phyloP scores from a whole-genome alignment of 192 early-diverging fungal species.

The Allomyces macrogynus region DNA sequence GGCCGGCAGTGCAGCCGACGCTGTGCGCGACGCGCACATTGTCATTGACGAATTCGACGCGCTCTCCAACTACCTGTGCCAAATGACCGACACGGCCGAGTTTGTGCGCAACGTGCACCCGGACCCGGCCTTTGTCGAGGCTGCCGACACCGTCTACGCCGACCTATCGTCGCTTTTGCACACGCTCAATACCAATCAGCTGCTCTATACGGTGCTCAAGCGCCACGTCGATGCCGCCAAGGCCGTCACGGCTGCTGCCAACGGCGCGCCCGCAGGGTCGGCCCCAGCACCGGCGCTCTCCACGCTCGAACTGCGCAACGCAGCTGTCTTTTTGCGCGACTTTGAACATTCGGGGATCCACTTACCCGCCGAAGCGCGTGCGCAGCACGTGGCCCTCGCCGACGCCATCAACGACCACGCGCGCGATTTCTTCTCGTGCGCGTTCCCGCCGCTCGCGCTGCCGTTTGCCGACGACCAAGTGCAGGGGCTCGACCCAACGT shows the following conservation, averaged over 20 bases:
- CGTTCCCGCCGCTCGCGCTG: conserved; percentile 4
- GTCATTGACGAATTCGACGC: conserved; percentile 77
- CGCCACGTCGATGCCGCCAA: conserved; percentile 34
- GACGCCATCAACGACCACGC: conserved; percentile 59
- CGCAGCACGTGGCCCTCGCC: conserved; percentile 59
- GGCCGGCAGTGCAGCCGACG: conserved; percentile 1
- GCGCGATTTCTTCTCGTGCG: conserved; percentile 36
- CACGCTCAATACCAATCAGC: conserved; percentile 75
- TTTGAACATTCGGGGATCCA: conserved; percentile 94
- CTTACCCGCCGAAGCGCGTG: conserved; percentile 39
- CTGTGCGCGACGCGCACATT: conserved; percentile 29
- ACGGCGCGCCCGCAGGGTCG: no score
- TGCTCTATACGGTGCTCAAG: conserved; percentile 58
- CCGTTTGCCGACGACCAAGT: conserved; percentile 12
- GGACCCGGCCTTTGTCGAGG: conserved; percentile 37
- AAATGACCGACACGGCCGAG: conserved; percentile 79
- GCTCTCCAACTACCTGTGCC: conserved; percentile 70
- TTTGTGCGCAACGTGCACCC: conserved; percentile 84
- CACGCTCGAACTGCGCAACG: conserved; percentile 45
- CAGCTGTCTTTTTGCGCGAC: conserved; percentile 67
- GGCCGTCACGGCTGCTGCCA: conserved; percentile 16
- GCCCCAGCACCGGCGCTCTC: conserved; percentile 18
- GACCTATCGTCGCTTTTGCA: conserved; percentile 69
- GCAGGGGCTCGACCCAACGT: conserved; percentile 13
- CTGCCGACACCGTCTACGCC: conserved; percentile 57